These are phyloP conservation scores for Fusarium subtropicale DNA, from an alignment of 2,329 filamentous ascomycete species.

Conservation along the genomic window DNA sequence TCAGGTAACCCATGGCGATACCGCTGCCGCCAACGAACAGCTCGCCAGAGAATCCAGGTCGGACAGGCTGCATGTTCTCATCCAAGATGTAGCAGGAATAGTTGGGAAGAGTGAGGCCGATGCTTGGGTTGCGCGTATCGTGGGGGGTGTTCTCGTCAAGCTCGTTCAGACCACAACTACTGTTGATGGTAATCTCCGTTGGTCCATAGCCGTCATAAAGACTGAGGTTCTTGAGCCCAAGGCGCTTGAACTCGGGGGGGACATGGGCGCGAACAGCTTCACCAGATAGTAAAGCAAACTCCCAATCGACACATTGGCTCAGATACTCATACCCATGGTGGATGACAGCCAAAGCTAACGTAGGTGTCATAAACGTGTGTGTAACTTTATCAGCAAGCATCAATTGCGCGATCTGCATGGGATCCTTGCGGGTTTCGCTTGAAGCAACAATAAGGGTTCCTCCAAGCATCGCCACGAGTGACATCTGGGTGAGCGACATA, in stretches of 20 bases:
- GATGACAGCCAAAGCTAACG: background rate
- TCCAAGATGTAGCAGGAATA: slow-evolving; percentile 12
- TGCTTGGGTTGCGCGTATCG: slow-evolving; percentile 4
- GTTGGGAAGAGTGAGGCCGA: slow-evolving; percentile 1
- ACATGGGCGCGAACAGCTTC: slow-evolving; percentile 6
- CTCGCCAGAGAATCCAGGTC: background rate
- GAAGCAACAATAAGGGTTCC: slow-evolving; percentile 6
- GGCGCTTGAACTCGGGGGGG: slow-evolving; percentile 1
- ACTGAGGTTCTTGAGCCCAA: background rate
- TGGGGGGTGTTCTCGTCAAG: background rate
- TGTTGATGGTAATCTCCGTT: slow-evolving; percentile 7
- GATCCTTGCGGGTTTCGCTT: slow-evolving; percentile 5
- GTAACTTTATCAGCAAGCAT: slow-evolving; percentile 11
- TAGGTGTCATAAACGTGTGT: slow-evolving; percentile 14
- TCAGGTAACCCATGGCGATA: slow-evolving; percentile 2
- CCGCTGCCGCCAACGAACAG: slow-evolving; percentile 2
- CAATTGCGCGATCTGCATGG: slow-evolving; percentile 1
- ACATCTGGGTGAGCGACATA: slow-evolving; percentile 15
- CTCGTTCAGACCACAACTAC: background rate
- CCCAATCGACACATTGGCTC: background rate
- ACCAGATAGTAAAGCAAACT: background rate
- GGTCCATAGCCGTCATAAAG: background rate
- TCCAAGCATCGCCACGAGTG: background rate
- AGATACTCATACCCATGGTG: slow-evolving; percentile 11
- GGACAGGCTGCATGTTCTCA: background rate